phyloP scores from a whole-genome alignment of 495 filamentous ascomycete genomes.

The Aspergillus panamensis region DNA sequence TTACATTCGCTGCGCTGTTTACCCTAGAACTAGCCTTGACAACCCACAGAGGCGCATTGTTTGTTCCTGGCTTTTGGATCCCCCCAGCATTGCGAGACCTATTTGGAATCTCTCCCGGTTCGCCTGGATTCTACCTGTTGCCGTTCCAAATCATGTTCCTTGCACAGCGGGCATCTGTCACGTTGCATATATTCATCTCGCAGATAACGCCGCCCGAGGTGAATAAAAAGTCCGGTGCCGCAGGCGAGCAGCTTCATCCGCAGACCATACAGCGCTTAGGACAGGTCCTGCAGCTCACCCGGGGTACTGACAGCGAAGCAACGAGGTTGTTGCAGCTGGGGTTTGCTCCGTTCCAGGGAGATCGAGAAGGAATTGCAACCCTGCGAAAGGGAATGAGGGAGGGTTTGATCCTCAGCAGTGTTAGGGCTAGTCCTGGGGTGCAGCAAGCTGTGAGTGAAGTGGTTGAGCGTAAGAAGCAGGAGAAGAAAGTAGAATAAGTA shows the following conservation, averaged over 20 bases:
- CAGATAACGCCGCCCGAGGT: conserved; percentile 55
- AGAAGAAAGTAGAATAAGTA: conserved; percentile 24
- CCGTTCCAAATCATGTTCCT: conserved; percentile 82
- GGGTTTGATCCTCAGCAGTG: conserved; percentile 72
- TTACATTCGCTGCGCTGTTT: conserved; percentile 63
- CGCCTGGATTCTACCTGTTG: conserved; percentile 59
- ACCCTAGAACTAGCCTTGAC: conserved; percentile 71
- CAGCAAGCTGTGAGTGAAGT: conserved; percentile 65
- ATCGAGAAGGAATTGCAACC: conserved; percentile 55
- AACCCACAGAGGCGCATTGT: conserved; percentile 54
- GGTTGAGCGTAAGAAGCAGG: conserved; percentile 49
- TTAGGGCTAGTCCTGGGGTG: conserved; percentile 70
- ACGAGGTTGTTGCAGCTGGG: conserved; percentile 68
- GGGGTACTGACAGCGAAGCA: conserved; percentile 62
- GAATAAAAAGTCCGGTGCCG: conserved; percentile 24
- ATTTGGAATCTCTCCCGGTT: conserved; percentile 59
- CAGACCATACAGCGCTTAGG: conserved; percentile 40
- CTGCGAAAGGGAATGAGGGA: conserved; percentile 67
- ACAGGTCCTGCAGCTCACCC: conserved; percentile 45
- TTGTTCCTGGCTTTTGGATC: conserved; percentile 35
- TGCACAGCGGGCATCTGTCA: conserved; percentile 71
- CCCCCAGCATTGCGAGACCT: conserved; percentile 45
- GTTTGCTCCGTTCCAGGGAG: conserved; percentile 75
- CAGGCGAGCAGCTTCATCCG: conserved; percentile 27
- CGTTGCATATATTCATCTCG: conserved; percentile 86